These are phyloP conservation scores for Kuraishia cidri DNA, from an alignment of 805 yeast genomes.

Conservation along the genomic window DNA sequence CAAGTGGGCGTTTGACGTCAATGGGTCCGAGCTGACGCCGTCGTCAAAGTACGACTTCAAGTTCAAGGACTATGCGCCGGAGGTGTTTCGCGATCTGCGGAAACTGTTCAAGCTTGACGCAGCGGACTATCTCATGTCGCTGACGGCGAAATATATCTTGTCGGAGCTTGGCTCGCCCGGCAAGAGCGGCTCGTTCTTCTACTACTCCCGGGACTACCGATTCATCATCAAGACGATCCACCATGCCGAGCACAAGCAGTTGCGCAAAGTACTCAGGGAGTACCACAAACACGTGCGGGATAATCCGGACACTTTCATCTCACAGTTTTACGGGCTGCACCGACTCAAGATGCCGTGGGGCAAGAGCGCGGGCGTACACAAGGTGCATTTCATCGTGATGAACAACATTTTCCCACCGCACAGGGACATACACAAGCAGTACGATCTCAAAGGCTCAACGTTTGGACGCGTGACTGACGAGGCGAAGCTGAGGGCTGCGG, in stretches of 20 bases:
- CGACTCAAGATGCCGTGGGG: constrained; percentile 82
- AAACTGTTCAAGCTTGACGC: constrained; percentile 81
- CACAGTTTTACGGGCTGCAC: constrained; percentile 96
- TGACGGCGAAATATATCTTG: constrained; percentile 87
- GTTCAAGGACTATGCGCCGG: constrained; percentile 93
- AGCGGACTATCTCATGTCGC: constrained; percentile 87
- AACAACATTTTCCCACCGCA: constrained; percentile 95
- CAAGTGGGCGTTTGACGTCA: constrained; percentile 79
- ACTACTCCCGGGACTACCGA: constrained; percentile 87
- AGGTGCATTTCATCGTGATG: constrained; percentile 92
- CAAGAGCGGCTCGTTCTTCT: constrained; percentile 92
- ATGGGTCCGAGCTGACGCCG: constrained; percentile 85
- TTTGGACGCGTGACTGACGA: constrained; percentile 61
- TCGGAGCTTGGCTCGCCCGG: constrained; percentile 95
- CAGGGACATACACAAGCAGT: constrained; percentile 74
- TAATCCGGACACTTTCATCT: constrained; percentile 81
- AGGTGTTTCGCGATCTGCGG: constrained; percentile 83
- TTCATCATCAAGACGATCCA: constrained; percentile 95
- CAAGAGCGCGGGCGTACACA: constrained; percentile 39
- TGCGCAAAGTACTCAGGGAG: constrained; percentile 62
- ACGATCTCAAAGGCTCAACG: constrained; percentile 90
- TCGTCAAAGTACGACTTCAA: constrained; percentile 93
- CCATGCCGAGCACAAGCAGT: constrained; percentile 82
- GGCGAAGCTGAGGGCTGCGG: constrained; percentile 17
- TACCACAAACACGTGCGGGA: constrained; percentile 74